phyloP scores from a whole-genome alignment of 2,329 filamentous ascomycete species.

The Ceratocystis cubensis region DNA sequence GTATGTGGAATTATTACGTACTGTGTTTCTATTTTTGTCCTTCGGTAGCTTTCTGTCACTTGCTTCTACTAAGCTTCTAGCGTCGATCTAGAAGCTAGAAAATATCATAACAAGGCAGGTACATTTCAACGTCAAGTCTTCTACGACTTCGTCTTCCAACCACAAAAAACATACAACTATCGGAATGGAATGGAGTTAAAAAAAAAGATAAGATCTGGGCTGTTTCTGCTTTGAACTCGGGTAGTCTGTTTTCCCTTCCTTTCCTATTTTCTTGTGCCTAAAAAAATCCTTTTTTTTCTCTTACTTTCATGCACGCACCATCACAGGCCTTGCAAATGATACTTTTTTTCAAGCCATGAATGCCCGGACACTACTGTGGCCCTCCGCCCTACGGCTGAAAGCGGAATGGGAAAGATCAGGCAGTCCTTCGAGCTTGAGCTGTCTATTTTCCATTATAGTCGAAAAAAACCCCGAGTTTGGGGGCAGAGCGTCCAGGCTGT shows the following conservation, averaged over 20 bases:
- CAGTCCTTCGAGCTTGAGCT: neutral
- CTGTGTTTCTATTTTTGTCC: neutral
- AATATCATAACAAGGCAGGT: neutral
- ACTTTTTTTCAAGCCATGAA: neutral
- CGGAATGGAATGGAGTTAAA: neutral
- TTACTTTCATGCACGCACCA: neutral
- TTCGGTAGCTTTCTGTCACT: neutral
- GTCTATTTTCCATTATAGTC: neutral
- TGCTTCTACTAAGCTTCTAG: slow-evolving; percentile 1
- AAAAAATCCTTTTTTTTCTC: neutral
- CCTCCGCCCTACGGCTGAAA: neutral
- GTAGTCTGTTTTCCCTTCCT: neutral
- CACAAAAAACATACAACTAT: neutral
- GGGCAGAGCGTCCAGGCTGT: too few species aligned
- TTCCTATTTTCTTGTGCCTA: neutral
- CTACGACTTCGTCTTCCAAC: neutral
- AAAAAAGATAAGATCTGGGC: too few species aligned
- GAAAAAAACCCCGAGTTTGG: neutral
- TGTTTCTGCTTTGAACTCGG: too few species aligned
- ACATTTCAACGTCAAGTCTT: neutral
- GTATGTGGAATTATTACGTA: neutral
- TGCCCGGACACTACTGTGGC: neutral
- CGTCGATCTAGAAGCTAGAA: neutral
- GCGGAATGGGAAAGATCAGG: neutral
- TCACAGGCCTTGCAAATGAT: neutral